These are phyloP conservation scores for Diaporthe longicolla DNA, from an alignment of 2,329 filamentous ascomycete genomes.

Conservation along the genomic window DNA sequence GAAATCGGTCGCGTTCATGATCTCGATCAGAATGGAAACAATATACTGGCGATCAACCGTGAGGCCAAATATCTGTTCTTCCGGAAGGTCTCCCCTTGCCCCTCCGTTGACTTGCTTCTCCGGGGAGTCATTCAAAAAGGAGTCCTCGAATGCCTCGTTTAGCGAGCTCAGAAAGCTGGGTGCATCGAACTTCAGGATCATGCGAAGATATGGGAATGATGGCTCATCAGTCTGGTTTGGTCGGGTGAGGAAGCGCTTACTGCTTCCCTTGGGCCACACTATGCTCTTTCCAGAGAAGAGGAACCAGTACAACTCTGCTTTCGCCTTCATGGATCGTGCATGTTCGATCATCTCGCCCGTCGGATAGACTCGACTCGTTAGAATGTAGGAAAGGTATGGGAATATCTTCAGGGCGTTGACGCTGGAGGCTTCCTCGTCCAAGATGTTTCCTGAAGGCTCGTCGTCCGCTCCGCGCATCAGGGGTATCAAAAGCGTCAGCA, in stretches of 20 bases:
- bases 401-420: conserved; percentile 91
- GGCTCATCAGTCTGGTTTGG: conserved; percentile 72
- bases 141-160: conserved; percentile 97
- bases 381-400: conserved; percentile 90
- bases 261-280: conserved; percentile 78
- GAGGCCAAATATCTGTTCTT: conserved; percentile 76
- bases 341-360: conserved; percentile 83
- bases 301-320: conserved; percentile 92
- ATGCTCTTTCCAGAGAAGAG: conserved; percentile 88
- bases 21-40: conserved; percentile 88
- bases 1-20: conserved; percentile 87
- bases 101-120: conserved; percentile 72
- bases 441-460: conserved; percentile 65
- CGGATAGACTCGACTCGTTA: conserved; percentile 93
- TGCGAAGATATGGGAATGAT: conserved; percentile 86
- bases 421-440: conserved; percentile 72
- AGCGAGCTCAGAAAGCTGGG: conserved; percentile 94
- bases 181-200: conserved; percentile 89
- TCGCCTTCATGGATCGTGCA: conserved; percentile 80
- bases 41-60: conserved; percentile 94
- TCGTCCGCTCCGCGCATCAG: conserved; percentile 70
- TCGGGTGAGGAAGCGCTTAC: conserved; percentile 72
- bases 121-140: conserved; percentile 87
- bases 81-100: conserved; percentile 65
- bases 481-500: conserved; percentile 77